Percentiles rank a stretch among this genome's conserved stretches.
phyloP scores from a whole-genome alignment of 352 stramenopile genomes.

The Blastocystis hominis region DNA sequence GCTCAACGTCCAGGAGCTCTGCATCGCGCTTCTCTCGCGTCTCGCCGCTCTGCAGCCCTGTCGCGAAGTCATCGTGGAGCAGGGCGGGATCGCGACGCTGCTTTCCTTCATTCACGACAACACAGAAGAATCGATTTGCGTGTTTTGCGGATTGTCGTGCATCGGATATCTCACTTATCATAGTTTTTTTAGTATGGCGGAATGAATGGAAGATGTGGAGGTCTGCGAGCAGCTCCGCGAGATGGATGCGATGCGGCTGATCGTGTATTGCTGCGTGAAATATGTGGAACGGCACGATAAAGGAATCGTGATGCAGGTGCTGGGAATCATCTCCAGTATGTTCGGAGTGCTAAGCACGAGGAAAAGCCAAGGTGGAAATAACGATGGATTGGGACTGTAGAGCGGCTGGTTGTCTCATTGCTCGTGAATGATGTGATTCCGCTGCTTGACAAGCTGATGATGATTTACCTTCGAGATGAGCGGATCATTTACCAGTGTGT shows the following conservation, averaged over 20 bases:
- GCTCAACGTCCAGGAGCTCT: neutral
- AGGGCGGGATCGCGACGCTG: neutral
- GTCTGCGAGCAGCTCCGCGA: neutral
- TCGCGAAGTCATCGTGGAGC: neutral
- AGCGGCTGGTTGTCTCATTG: neutral
- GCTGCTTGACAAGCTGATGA: conserved; percentile 32
- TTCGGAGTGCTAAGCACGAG: neutral
- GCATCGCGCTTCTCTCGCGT: conserved; percentile 4
- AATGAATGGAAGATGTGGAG: neutral
- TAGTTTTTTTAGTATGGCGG: neutral
- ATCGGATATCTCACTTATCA: neutral
- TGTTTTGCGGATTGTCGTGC: conserved; percentile 44
- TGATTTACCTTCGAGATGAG: conserved; percentile 28
- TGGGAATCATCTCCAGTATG: neutral
- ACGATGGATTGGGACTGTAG: neutral
- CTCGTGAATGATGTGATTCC: conserved; percentile 9
- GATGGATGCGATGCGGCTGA: neutral
- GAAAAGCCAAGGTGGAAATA: neutral
- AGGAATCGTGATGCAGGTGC: conserved; percentile 21
- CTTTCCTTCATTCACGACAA: neutral
- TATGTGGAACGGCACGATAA: conserved; percentile 41
- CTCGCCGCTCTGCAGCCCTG: neutral
- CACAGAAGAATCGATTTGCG: neutral
- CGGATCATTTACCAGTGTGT: conserved; percentile 33
- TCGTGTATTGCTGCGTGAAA: neutral